A percentile compares a stretch with the other conserved stretches of the same genome.
These are phyloP conservation scores for Brasilioporus rufonigricans DNA, from an alignment of 768 basidiomycete genomes.

Conservation along the genomic window DNA sequence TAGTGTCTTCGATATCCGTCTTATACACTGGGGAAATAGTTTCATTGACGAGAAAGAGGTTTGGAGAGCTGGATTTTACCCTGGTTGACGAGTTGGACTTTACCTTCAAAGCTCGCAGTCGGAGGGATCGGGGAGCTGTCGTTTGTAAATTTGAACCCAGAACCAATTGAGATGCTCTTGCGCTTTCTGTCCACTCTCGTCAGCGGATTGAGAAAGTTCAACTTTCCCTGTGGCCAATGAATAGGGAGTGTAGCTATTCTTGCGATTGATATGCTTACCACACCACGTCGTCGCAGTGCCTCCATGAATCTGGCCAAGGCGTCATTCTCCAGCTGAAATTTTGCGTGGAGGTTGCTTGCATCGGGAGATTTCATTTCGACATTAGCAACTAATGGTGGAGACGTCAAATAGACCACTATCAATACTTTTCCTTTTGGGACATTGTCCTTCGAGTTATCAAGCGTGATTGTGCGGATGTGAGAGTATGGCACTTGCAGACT, in stretches of 20 bases:
- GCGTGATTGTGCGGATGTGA: constrained; percentile 26
- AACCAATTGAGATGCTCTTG: constrained; percentile 28
- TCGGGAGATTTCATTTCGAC: constrained; percentile 21
- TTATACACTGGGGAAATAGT: constrained; percentile 24
- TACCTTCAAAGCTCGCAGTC: constrained; percentile 31
- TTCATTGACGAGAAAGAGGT: background rate
- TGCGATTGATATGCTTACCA: constrained; percentile 37
- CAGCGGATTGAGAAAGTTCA: constrained; percentile 26
- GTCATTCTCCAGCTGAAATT: constrained; percentile 38
- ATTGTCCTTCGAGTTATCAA: constrained; percentile 24
- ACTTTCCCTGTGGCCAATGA: constrained; percentile 27
- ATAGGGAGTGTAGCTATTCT: background rate
- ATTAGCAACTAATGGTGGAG: constrained; percentile 40
- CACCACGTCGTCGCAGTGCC: constrained; percentile 41
- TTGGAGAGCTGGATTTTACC: constrained; percentile 12
- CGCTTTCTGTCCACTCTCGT: constrained; percentile 11
- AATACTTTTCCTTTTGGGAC: constrained; percentile 15
- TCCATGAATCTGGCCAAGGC: constrained; percentile 39
- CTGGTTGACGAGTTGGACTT: constrained; percentile 30
- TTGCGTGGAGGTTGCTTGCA: constrained; percentile 26
- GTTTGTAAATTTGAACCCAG: constrained; percentile 21
- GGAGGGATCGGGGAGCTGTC: constrained; percentile 22
- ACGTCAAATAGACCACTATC: constrained; percentile 33
- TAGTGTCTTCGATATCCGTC: constrained; percentile 23
- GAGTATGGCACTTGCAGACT: constrained; percentile 47